These are phyloP conservation scores for Terfezia boudieri DNA, from an alignment of 495 filamentous ascomycete species.

Conservation along the genomic window DNA sequence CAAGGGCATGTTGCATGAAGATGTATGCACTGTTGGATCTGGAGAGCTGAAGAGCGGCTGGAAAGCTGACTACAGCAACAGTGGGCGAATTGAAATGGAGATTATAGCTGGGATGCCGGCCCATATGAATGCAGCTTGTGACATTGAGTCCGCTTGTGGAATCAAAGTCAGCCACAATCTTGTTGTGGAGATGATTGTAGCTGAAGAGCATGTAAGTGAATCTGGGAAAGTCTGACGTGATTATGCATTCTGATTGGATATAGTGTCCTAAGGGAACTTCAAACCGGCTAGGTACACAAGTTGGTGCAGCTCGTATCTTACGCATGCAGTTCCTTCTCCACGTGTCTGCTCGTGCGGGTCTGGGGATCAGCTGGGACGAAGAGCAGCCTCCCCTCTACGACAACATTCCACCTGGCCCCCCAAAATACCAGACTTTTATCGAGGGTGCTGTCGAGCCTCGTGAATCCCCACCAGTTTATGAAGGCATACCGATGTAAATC, in stretches of 20 bases:
- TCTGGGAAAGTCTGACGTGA: too few relatives aligned
- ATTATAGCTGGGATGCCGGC: slow-evolving; percentile 44
- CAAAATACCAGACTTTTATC: slow-evolving; percentile 31
- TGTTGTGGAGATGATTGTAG: slow-evolving; percentile 80
- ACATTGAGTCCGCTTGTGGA: slow-evolving; percentile 56
- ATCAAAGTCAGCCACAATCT: slow-evolving; percentile 62
- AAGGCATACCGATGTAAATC: not conserved
- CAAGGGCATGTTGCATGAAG: slow-evolving; percentile 60
- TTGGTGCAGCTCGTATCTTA: slow-evolving; percentile 73
- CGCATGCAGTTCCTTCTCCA: slow-evolving; percentile 73
- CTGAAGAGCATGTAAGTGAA: slow-evolving; percentile 38
- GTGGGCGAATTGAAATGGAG: slow-evolving; percentile 61
- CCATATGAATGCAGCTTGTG: slow-evolving; percentile 43
- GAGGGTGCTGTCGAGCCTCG: not conserved
- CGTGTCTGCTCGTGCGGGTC: slow-evolving; percentile 61
- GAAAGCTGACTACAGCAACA: slow-evolving; percentile 75
- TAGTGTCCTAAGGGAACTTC: slow-evolving; percentile 9
- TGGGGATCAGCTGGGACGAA: slow-evolving; percentile 94
- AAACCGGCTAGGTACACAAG: slow-evolving; percentile 38
- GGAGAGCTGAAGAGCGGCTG: slow-evolving; percentile 69
- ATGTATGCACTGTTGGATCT: slow-evolving; percentile 48
- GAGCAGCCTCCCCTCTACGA: slow-evolving; percentile 88
- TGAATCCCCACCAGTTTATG: not conserved
- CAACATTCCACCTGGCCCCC: slow-evolving; percentile 75
- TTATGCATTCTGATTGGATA: slow-evolving; percentile 26